These are phyloP conservation scores for Xylaria sp. DNA, from an alignment of 2,329 filamentous ascomycete genomes.

Conservation along the genomic window DNA sequence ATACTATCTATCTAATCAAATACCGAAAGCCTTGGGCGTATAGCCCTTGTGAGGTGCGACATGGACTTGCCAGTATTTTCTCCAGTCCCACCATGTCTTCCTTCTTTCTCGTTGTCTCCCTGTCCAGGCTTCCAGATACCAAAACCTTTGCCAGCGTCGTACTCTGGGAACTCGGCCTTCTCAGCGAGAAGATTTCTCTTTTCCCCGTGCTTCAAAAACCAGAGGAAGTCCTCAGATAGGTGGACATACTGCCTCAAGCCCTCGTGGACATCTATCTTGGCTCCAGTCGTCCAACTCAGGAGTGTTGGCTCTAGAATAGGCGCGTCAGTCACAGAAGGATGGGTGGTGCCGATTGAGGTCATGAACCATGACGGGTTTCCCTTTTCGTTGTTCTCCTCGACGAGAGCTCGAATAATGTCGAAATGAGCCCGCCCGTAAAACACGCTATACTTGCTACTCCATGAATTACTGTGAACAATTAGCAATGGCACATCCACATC, in stretches of 20 bases:
- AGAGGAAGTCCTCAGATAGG: conserved; percentile 62
- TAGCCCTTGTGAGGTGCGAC: conserved; percentile 31
- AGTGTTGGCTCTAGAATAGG: conserved; percentile 67
- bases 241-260: conserved; percentile 66
- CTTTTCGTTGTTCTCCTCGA: conserved; percentile 49
- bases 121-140: conserved; percentile 45
- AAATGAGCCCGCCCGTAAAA: conserved; percentile 71
- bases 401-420: conserved; percentile 63
- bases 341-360: conserved; percentile 60
- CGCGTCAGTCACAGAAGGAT: conserved; percentile 70
- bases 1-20: not conserved
- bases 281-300: conserved; percentile 65
- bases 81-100: conserved; percentile 48
- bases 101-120: conserved; percentile 33
- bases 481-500: conserved; percentile 64
- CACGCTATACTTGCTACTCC: conserved; percentile 61
- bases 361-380: conserved; percentile 58
- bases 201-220: conserved; percentile 50
- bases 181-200: conserved; percentile 56
- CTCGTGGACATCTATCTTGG: conserved; percentile 60
- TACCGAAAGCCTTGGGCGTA: not conserved
- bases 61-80: conserved; percentile 45
- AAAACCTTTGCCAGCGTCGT: conserved; percentile 41
- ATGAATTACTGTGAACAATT: conserved; percentile 68
- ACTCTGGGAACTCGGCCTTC: conserved; percentile 52